Percentiles rank a stretch among this genome's conserved stretches.
These are phyloP conservation scores for Perkinsus marinus DNA, from an alignment of 169 alveolate genomes.

Conservation along the genomic window DNA sequence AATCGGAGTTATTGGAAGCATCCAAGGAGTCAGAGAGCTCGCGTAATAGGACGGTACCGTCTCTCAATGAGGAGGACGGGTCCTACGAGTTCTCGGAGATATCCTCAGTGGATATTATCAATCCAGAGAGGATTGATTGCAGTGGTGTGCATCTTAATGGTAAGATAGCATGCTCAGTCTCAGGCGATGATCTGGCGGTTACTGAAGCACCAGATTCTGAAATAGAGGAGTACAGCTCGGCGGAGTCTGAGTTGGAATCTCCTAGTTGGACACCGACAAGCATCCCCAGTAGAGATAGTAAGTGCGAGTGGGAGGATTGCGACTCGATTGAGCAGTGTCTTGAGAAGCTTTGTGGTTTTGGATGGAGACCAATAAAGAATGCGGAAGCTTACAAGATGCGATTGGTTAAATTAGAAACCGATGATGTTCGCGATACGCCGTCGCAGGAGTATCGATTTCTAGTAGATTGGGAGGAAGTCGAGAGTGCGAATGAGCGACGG, in stretches of 20 bases:
- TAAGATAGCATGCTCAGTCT: neutral
- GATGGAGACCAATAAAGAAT: neutral
- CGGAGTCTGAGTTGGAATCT: neutral
- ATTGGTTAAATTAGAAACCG: too few species aligned
- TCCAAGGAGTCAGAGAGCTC: neutral
- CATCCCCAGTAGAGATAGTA: neutral
- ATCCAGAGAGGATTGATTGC: neutral
- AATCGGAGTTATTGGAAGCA: neutral
- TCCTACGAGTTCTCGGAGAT: neutral
- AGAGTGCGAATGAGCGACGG: neutral
- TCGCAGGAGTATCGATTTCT: neutral
- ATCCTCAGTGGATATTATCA: neutral
- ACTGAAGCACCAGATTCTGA: neutral
- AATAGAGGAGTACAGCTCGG: neutral
- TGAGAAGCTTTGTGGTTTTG: neutral
- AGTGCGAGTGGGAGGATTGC: neutral
- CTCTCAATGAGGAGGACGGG: neutral
- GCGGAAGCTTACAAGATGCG: neutral
- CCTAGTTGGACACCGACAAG: neutral
- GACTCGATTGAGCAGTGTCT: neutral
- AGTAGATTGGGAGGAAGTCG: neutral
- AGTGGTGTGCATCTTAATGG: neutral
- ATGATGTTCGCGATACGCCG: too few species aligned
- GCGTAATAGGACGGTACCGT: neutral
- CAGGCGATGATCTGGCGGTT: neutral